A percentile compares a stretch with the other conserved stretches of the same genome.
Conservation (phyloP, 2,329 filamentous ascomycete genomes). For the Aspergillus spinulosporus region DNA sequence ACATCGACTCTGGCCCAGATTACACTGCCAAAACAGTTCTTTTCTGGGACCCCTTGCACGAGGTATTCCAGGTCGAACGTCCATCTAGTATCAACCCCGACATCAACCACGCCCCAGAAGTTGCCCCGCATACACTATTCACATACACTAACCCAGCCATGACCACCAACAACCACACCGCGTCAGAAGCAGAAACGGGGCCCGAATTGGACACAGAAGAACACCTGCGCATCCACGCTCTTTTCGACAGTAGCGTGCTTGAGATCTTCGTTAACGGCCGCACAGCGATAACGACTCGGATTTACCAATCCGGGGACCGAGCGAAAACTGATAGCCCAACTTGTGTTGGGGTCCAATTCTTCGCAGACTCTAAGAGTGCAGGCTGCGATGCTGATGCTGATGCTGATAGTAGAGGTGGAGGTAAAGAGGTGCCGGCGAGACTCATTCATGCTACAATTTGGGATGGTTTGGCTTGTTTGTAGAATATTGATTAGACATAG, state of each 20-base stretch:
- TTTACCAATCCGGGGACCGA: conserved; percentile 29
- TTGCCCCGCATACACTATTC: conserved; percentile 52
- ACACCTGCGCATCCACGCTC: conserved; percentile 42
- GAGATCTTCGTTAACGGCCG: conserved; percentile 51
- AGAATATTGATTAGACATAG: neutral
- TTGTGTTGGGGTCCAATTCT: conserved; percentile 22
- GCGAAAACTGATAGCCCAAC: conserved; percentile 6
- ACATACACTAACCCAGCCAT: conserved; percentile 18
- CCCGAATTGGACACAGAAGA: conserved; percentile 30
- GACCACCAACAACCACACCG: too few species aligned
- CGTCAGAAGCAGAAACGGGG: conserved; percentile 10
- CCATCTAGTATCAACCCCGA: conserved; percentile 23
- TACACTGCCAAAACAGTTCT: conserved; percentile 35
- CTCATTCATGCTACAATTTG: conserved; percentile 26
- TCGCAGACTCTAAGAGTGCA: conserved; percentile 11
- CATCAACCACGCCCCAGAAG: conserved; percentile 39
- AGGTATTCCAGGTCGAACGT: conserved; percentile 46
- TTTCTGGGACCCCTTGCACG: conserved; percentile 39
- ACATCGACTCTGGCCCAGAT: conserved; percentile 12
- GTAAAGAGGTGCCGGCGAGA: conserved; percentile 6
- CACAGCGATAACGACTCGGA: conserved; percentile 43
- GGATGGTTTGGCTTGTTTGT: conserved; percentile 25
- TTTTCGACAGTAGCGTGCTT: conserved; percentile 46
- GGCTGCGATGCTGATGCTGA: neutral
- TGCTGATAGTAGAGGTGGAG: neutral